A percentile compares a stretch with the other conserved stretches of the same genome.
Evolutionary conservation across 129 eudicot genomes (phyloP).

Genomic region (Tanacetum coccineum): DNA sequence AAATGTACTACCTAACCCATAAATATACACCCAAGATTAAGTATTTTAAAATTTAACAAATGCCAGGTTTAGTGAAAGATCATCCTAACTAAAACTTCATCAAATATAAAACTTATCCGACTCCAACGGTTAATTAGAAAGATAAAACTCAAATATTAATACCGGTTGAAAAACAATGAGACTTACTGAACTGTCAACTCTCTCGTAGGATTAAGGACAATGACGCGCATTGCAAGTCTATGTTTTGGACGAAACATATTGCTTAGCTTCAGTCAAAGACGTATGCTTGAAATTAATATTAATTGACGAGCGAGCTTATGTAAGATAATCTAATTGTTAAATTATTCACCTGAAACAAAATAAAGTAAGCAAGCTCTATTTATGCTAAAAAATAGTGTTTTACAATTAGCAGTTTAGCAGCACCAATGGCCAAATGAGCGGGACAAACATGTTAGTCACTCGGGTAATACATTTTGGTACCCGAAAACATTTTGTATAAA

Average conservation of each 20-base stretch:
- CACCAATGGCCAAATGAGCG: no score
- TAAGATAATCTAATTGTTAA: neutral
- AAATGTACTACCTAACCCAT: neutral
- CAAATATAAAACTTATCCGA: neutral
- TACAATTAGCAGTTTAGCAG: neutral
- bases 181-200: constrained; percentile 96
- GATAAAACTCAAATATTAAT: neutral
- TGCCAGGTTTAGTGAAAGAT: neutral
- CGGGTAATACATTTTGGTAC: no score
- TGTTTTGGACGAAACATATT: constrained; percentile 65
- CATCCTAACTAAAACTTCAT: constrained; percentile 8
- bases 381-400: neutral
- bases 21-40: neutral
- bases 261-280: constrained; percentile 5
- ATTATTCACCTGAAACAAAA: neutral
- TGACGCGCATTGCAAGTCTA: constrained; percentile 87
- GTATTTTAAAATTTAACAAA: neutral
- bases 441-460: no score
- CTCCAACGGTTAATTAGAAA: neutral
- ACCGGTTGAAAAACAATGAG: neutral
- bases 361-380: neutral
- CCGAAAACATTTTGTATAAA: no score
- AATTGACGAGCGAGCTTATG: neutral
- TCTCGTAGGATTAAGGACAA: constrained; percentile 95
- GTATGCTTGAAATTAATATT: neutral